phyloP scores from a whole-genome alignment of 805 yeast species.

The Diddensiella caesifluorescens region DNA sequence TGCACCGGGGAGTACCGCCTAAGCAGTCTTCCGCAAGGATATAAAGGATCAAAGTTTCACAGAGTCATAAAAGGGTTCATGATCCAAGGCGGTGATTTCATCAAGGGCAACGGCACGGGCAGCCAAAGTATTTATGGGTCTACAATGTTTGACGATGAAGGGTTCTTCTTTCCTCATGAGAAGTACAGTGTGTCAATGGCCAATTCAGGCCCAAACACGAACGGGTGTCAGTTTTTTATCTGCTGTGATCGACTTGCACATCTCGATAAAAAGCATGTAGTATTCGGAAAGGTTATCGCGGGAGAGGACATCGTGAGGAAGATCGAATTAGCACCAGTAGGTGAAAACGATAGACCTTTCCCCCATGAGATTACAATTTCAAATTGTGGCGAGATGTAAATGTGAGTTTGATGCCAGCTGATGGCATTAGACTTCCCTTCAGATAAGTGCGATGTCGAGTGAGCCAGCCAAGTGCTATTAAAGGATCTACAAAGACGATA shows the following conservation, averaged over 20 bases:
- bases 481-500: too few species aligned
- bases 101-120: constrained; percentile 43
- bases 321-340: constrained; percentile 31
- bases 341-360: constrained; percentile 29
- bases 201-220: constrained; percentile 56
- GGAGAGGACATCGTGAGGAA: constrained; percentile 33
- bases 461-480: too few species aligned
- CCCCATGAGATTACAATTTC: constrained; percentile 29
- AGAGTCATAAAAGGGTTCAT: constrained; percentile 41
- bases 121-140: constrained; percentile 39
- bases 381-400: constrained; percentile 37
- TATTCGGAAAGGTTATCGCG: constrained; percentile 44
- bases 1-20: constrained; percentile 46
- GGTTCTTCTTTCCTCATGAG: constrained; percentile 31
- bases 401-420: neutral
- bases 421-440: too few species aligned
- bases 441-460: too few species aligned
- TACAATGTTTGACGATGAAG: constrained; percentile 42
- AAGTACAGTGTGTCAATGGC: constrained; percentile 53
- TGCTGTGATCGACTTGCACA: constrained; percentile 33
- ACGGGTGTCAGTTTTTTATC: constrained; percentile 57
- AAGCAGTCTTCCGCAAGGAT: constrained; percentile 40
- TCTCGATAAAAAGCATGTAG: constrained; percentile 45
- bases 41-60: constrained; percentile 37
- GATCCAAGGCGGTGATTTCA: constrained; percentile 47